These are phyloP conservation scores for Kazachstania africana DNA, from an alignment of 805 yeast species.

Conservation along the genomic window DNA sequence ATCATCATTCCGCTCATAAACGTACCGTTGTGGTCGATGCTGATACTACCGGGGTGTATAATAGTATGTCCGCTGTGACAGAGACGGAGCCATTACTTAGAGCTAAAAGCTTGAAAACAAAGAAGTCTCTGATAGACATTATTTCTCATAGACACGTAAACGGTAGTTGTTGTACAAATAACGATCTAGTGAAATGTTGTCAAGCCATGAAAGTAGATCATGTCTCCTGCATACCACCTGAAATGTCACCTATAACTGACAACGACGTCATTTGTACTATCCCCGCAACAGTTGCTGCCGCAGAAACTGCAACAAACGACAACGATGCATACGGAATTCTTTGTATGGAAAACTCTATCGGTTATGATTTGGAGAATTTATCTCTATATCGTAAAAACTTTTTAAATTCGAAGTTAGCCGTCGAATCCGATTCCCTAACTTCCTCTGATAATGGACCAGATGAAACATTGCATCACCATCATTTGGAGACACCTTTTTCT, in stretches of 20 bases:
- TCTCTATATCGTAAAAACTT: constrained; percentile 24
- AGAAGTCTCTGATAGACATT: constrained; percentile 9
- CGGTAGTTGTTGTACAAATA: constrained; percentile 5
- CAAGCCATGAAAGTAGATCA: constrained; percentile 9
- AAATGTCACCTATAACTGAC: background rate
- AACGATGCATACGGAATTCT: constrained; percentile 6
- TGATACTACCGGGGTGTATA: too few relatives aligned
- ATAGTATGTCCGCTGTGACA: background rate
- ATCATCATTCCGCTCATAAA: background rate
- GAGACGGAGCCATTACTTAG: constrained; percentile 1
- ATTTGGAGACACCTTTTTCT: constrained; percentile 64
- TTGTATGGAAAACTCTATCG: constrained; percentile 26
- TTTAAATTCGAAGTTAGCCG: constrained; percentile 1
- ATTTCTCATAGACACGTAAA: constrained; percentile 5
- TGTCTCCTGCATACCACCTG: constrained; percentile 7
- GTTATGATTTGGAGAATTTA: constrained; percentile 27
- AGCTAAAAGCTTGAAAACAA: background rate
- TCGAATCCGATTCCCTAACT: background rate
- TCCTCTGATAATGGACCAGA: background rate
- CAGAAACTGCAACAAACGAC: background rate
- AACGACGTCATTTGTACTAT: background rate
- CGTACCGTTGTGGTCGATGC: too few relatives aligned
- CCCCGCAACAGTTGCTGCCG: background rate
- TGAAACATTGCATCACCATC: constrained; percentile 51
- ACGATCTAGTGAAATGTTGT: constrained; percentile 8